These are phyloP conservation scores for Pseudocercospora crystallina DNA, from an alignment of 2,329 filamentous ascomycete genomes.

Conservation along the genomic window DNA sequence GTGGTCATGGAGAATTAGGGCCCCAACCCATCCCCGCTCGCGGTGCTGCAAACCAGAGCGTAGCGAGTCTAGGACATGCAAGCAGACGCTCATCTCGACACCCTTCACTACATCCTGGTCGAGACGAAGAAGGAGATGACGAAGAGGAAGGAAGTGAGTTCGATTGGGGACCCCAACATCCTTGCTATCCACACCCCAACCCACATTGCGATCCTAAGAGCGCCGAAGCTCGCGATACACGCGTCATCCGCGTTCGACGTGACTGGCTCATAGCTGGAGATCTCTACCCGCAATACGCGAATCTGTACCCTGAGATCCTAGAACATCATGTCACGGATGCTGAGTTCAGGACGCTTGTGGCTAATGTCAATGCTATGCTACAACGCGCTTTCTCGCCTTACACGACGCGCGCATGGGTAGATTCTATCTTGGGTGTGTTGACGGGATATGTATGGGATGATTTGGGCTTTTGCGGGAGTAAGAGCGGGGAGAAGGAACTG, in stretches of 20 bases:
- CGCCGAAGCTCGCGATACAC: conserved; percentile 71
- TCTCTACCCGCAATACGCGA: conserved; percentile 87
- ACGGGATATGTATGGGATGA: conserved; percentile 98
- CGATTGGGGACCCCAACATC: conserved; percentile 90
- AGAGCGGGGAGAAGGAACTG: conserved; percentile 66
- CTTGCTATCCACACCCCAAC: conserved; percentile 91
- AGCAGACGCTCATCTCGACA: conserved; percentile 2
- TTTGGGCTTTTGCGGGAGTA: conserved; percentile 72
- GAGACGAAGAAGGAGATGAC: conserved; percentile 27
- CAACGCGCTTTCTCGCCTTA: conserved; percentile 78
- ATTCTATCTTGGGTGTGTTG: conserved; percentile 73
- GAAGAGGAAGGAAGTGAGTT: conserved; percentile 64
- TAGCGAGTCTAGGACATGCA: neutral
- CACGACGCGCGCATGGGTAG: conserved; percentile 72
- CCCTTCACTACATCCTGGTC: conserved; percentile 8
- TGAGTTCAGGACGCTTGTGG: conserved; percentile 79
- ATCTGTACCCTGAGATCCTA: conserved; percentile 93
- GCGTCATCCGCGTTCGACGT: conserved; percentile 85
- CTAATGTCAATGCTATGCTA: conserved; percentile 77
- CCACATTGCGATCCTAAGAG: conserved; percentile 82
- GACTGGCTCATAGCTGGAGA: conserved; percentile 90
- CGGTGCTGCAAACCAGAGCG: neutral
- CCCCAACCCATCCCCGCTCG: conserved; percentile 1
- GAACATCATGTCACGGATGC: conserved; percentile 82
- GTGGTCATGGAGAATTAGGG: conserved; percentile 7